phyloP scores from a whole-genome alignment of 1,284 basidiomycete species.

The Fomitopsis palustris region DNA sequence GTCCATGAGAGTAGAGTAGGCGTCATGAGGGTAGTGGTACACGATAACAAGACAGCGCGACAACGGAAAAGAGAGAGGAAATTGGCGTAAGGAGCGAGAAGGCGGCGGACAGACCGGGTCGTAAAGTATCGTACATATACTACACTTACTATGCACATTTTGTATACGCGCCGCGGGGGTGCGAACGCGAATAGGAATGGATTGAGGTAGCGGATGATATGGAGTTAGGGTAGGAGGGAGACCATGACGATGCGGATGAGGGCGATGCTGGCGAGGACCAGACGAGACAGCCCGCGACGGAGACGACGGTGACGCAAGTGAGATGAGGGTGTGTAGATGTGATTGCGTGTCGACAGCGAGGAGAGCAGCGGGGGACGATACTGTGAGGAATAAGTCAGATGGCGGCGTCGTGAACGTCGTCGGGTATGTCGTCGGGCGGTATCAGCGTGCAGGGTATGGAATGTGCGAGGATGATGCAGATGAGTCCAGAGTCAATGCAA shows the following conservation, averaged over 20 bases:
- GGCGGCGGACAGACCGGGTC: neutral
- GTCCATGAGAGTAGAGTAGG: slow-evolving; percentile 5
- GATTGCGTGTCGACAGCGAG: neutral
- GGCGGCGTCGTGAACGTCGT: slow-evolving; percentile 8
- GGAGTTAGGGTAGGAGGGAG: neutral
- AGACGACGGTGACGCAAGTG: neutral
- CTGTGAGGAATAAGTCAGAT: slow-evolving; percentile 8
- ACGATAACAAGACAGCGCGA: slow-evolving; percentile 3
- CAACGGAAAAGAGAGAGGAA: neutral
- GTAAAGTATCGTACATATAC: neutral
- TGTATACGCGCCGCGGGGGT: neutral
- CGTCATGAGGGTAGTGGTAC: slow-evolving; percentile 1
- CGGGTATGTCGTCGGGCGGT: slow-evolving; percentile 10
- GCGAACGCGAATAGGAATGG: neutral
- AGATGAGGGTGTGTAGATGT: neutral
- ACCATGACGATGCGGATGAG: neutral
- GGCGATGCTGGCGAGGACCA: neutral
- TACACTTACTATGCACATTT: slow-evolving; percentile 1
- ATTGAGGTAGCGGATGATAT: slow-evolving; percentile 1
- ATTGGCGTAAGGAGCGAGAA: slow-evolving; percentile 5
- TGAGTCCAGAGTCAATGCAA: neutral
- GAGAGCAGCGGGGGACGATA: slow-evolving; percentile 1
- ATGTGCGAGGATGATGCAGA: neutral
- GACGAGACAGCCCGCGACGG: neutral
- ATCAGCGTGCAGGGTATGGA: slow-evolving; percentile 7